Evolutionary conservation across 768 basidiomycete genomes (phyloP).

Genomic region (Asterophora parasitica): DNA sequence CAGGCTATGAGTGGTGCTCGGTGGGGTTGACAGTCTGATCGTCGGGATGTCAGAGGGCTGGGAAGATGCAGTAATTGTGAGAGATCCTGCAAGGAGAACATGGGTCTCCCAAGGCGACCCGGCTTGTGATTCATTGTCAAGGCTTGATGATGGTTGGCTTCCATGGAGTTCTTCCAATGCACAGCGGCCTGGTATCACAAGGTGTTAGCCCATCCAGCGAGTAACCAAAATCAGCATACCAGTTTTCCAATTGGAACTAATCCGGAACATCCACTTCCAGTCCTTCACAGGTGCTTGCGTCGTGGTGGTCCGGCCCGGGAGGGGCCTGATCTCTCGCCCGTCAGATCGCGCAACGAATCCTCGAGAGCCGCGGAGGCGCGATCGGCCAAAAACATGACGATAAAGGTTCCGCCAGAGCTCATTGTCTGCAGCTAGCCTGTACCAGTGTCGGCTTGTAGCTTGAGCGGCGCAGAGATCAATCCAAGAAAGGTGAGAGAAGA

Average conservation of each 20-base stretch:
- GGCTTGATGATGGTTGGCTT: slow-evolving; percentile 4
- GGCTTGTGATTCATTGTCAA: not conserved
- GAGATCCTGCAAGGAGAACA: slow-evolving; percentile 54
- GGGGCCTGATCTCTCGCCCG: slow-evolving; percentile 51
- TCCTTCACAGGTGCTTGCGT: slow-evolving; percentile 41
- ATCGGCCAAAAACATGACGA: slow-evolving; percentile 57
- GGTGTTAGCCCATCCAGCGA: slow-evolving; percentile 6
- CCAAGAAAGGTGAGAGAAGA: slow-evolving; percentile 69
- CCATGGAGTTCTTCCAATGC: slow-evolving; percentile 35
- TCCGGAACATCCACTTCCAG: slow-evolving; percentile 87
- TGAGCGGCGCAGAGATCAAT: slow-evolving; percentile 64
- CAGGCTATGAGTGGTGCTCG: slow-evolving; percentile 33
- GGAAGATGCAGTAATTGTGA: slow-evolving; percentile 57
- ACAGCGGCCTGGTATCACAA: slow-evolving; percentile 54
- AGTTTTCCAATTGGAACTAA: slow-evolving; percentile 77
- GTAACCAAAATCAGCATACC: slow-evolving; percentile 39
- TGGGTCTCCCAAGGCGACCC: slow-evolving; percentile 26
- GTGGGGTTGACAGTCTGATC: slow-evolving; percentile 34
- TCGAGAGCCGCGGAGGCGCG: slow-evolving; percentile 61
- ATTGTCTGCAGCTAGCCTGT: slow-evolving; percentile 61
- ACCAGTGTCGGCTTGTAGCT: slow-evolving; percentile 60
- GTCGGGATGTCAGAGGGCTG: slow-evolving; percentile 27
- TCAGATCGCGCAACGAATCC: slow-evolving; percentile 56
- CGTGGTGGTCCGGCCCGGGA: slow-evolving; percentile 48
- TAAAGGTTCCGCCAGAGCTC: slow-evolving; percentile 73